Evolutionary conservation across 768 basidiomycete genomes (phyloP).

Genomic region (Zangia roseola): DNA sequence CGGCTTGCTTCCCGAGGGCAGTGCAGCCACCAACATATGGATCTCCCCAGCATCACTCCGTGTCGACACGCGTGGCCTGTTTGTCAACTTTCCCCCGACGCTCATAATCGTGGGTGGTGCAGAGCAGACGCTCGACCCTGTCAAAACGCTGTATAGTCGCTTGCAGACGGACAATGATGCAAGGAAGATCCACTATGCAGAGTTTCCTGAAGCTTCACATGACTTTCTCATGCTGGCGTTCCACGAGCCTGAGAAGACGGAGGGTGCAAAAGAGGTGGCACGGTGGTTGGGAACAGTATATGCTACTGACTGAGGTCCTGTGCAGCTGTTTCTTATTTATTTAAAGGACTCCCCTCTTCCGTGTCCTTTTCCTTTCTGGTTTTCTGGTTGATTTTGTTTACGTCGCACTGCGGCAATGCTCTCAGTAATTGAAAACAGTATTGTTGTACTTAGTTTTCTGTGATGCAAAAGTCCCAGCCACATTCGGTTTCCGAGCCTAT

Average conservation of each 20-base stretch:
- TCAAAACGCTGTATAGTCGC: constrained; percentile 22
- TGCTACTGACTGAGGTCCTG: too few relatives aligned
- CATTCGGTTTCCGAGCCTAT: too few relatives aligned
- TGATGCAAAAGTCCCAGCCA: too few relatives aligned
- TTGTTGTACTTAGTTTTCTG: too few relatives aligned
- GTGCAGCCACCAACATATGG: constrained; percentile 4
- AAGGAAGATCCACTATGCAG: constrained; percentile 18
- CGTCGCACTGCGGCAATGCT: too few relatives aligned
- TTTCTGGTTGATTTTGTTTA: too few relatives aligned
- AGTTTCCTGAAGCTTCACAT: constrained; percentile 21
- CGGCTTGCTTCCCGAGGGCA: constrained; percentile 9
- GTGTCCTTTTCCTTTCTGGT: too few relatives aligned
- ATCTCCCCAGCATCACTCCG: constrained; percentile 12
- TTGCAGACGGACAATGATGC: constrained; percentile 26
- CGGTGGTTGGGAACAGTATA: constrained; percentile 3
- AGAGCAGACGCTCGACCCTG: constrained; percentile 29
- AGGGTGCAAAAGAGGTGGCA: constrained; percentile 16
- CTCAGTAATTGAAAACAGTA: too few relatives aligned
- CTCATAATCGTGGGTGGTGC: constrained; percentile 26
- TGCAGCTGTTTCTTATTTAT: too few relatives aligned
- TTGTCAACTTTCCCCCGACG: constrained; percentile 29
- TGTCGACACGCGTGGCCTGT: constrained; percentile 11
- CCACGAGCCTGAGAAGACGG: constrained; percentile 31
- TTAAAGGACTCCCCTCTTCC: too few relatives aligned
- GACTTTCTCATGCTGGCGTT: constrained; percentile 1